Conservation (phyloP, 108 stramenopile species). For the Schizochytrium sp. region DNA sequence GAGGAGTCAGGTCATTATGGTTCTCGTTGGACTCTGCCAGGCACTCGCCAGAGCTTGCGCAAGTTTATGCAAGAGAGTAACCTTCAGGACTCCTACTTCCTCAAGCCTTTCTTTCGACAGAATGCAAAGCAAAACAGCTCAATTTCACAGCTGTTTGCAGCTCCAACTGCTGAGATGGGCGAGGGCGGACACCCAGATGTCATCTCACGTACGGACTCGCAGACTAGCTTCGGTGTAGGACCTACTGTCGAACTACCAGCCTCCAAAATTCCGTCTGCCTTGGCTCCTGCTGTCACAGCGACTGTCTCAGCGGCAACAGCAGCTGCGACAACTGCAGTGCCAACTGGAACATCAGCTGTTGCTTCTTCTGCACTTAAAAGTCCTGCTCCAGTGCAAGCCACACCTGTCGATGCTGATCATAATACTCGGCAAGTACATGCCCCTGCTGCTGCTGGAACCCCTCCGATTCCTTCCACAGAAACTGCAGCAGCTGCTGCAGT, state of each 20-base stretch:
- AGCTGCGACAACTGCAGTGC: neutral
- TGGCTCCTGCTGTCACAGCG: too few relatives aligned
- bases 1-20: constrained; percentile 45
- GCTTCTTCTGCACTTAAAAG: neutral
- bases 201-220: neutral
- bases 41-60: constrained; percentile 53
- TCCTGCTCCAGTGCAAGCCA: neutral
- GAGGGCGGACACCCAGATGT: neutral
- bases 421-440: too few relatives aligned
- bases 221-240: too few relatives aligned
- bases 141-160: neutral
- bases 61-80: constrained; percentile 45
- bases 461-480: too few relatives aligned
- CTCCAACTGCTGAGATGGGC: neutral
- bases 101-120: constrained; percentile 50
- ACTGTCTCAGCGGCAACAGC: neutral
- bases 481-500: too few relatives aligned
- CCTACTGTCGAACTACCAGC: too few relatives aligned
- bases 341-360: neutral
- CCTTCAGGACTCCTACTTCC: constrained; percentile 24
- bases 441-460: too few relatives aligned
- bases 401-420: neutral
- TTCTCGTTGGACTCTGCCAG: constrained; percentile 55
- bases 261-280: too few relatives aligned
- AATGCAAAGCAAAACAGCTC: too few relatives aligned